A percentile compares a stretch with the other conserved stretches of the same genome.
Evolutionary conservation across 306 rosid species (phyloP).

Genomic region (Vicia sativa): DNA sequence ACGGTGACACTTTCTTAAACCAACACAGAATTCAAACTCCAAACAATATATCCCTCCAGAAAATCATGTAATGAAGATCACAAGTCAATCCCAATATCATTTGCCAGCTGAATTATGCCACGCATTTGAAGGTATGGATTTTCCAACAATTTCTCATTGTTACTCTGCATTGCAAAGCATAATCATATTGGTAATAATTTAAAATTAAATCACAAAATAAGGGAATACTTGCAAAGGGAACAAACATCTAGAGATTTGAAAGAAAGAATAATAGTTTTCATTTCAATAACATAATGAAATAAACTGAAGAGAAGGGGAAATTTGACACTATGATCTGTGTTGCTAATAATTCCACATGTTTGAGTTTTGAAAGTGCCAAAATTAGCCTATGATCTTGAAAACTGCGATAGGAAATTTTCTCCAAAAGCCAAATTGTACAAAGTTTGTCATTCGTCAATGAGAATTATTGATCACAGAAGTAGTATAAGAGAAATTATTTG

Average conservation of each 20-base stretch:
- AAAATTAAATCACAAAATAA: slow-evolving; percentile 19
- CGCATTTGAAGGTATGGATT: slow-evolving; percentile 99
- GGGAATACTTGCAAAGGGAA: slow-evolving; percentile 26
- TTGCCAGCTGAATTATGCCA: slow-evolving; percentile 95
- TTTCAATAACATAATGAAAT: slow-evolving; percentile 11
- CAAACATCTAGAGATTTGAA: slow-evolving; percentile 20
- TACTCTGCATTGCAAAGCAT: slow-evolving; percentile 62
- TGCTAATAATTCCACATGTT: background rate
- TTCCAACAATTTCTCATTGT: slow-evolving; percentile 96
- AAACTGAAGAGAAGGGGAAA: background rate
- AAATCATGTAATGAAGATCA: slow-evolving; percentile 49
- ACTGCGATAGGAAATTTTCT: background rate
- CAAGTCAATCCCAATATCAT: slow-evolving; percentile 80
- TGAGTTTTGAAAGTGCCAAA: background rate
- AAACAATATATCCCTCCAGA: slow-evolving; percentile 46
- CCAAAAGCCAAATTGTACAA: background rate
- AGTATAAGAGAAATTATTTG: slow-evolving; percentile 14
- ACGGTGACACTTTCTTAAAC: slow-evolving; percentile 35
- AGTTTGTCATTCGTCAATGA: slow-evolving; percentile 9
- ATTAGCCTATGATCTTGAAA: slow-evolving; percentile 7
- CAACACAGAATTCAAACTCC: slow-evolving; percentile 42
- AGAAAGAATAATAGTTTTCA: slow-evolving; percentile 17
- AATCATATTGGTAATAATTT: slow-evolving; percentile 33
- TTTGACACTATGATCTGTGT: background rate
- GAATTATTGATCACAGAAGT: background rate